These are phyloP conservation scores for Penicillium sp. DNA, from an alignment of 2,329 filamentous ascomycete genomes.

Conservation along the genomic window DNA sequence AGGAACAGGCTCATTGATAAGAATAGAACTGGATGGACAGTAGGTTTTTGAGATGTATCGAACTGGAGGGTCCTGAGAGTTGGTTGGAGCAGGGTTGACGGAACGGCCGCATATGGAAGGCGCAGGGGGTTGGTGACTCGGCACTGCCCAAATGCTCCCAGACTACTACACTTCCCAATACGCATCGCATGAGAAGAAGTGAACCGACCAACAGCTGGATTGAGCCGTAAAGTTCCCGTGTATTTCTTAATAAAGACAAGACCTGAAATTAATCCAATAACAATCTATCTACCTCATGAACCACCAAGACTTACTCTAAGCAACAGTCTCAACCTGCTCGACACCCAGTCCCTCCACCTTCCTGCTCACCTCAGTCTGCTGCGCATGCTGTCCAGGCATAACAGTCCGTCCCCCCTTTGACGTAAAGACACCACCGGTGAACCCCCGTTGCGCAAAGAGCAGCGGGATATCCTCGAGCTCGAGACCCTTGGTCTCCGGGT, in stretches of 20 bases:
- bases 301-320: neutral
- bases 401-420: constrained; percentile 28
- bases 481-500: constrained; percentile 68
- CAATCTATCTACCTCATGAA: no score
- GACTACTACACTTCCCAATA: no score
- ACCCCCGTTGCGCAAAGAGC: constrained; percentile 23
- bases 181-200: no score
- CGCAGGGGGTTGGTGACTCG: no score
- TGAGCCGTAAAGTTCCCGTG: no score
- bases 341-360: constrained; percentile 22
- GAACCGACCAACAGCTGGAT: no score
- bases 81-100: neutral
- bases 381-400: constrained; percentile 27
- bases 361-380: constrained; percentile 20
- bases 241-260: no score
- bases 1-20: neutral
- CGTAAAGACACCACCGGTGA: constrained; percentile 27
- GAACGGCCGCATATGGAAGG: neutral
- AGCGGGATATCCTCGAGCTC: constrained; percentile 65
- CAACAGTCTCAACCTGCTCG: constrained; percentile 5
- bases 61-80: no score
- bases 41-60: neutral
- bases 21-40: neutral
- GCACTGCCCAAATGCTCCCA: no score
- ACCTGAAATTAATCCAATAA: no score